Evolutionary conservation across 1,284 basidiomycete genomes (phyloP), one percentile per base, ranked within the genome.

Genomic region (Polyporus tsugae): DNA sequence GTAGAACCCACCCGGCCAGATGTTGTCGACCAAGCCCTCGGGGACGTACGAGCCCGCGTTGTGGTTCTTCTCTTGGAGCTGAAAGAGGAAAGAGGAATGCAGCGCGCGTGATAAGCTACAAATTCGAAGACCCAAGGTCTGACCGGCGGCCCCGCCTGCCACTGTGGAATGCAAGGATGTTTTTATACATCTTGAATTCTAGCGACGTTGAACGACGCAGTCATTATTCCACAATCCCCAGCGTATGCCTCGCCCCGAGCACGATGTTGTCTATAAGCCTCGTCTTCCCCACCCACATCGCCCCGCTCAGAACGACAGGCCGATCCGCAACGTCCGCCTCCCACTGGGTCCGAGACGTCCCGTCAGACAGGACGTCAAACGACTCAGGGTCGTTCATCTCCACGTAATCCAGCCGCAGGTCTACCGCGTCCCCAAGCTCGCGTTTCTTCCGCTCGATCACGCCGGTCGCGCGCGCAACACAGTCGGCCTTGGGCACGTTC

Each of bases 1-100:
- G 87, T 99, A 99, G 86, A 93, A 99, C 33, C 93, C 87, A 59
- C 95, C 95, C 2, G 94, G 92, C 94, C 96, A 97, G 79, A 99
- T 92, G 86, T 98, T 93, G 73, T 96, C 92, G 72, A 97, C 82
- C 41, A 90, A 91, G 67, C 97, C 97, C 69, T 90, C 87, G 19
- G 97, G 97, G 9, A 88, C 88, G 85, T 95, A 99, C 77, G 92
- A 86, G 69, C 89, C 89, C 29, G 95, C 91, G 79, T 97, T 98
- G 87, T 99, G 97, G 86, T 97, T 98, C 82, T 94, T 92, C 85
- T 99, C 97, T 65, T 96, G 94, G 67, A 97, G 89, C 94, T 96
- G 74, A 6, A 38, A 42, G 25, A 33, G 25, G 5, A 60, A 36
- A 58, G 62, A 22, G n/a, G n/a, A n/a, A n/a, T n/a, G n/a, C n/a